Evolutionary conservation across 169 alveolate species (phyloP), one percentile per base, ranked within the genome.

Genomic region (Plasmodium malariae): DNA sequence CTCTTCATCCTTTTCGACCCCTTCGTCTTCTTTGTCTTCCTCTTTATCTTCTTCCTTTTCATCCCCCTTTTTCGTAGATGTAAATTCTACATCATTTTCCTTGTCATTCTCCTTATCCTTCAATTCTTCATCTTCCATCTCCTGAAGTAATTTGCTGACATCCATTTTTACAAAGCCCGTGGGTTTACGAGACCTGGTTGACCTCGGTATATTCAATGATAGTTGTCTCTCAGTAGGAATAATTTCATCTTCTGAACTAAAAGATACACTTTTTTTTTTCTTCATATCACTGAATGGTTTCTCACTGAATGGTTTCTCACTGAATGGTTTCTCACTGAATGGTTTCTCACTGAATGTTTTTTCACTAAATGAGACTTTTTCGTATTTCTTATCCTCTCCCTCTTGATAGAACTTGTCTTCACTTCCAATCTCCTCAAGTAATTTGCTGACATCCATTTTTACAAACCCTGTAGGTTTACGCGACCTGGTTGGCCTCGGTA

Each of bases 141-240:
- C 78, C 36, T 65, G 21, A 19, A 78, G 60, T 28, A 74, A 43
- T 30, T 74, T 57, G 12, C 69, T 45, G 21, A 78, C 78, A 60
- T 78, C 76, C 74, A 48, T 63, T 78, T 80, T 80, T 36, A 80
- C 83, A 49, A 21, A 80, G 0, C 80, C 89, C 1, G 89, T 80
- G 30, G 89, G 89, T 32, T 80, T 80, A 12, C 89, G 80, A 2
- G 89, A 17, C 32, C 89, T 80, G 5, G 65, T 71, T 1, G 89
- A 59, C 43, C 83, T 80, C 6, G 70, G 72, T 17, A 40, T n/a
- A 24, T 7, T 63, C 17, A 49, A 21, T 4, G 89, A 51, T 43
- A 26, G 45, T 1, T 59, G 73, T 11, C 63, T 74, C 43, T 74
- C 88, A 49, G 40, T 43, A 63, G 40, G 36, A 51, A 55, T 73